phyloP scores from a whole-genome alignment of 1,284 basidiomycete species.

The Vanrija sp. region DNA sequence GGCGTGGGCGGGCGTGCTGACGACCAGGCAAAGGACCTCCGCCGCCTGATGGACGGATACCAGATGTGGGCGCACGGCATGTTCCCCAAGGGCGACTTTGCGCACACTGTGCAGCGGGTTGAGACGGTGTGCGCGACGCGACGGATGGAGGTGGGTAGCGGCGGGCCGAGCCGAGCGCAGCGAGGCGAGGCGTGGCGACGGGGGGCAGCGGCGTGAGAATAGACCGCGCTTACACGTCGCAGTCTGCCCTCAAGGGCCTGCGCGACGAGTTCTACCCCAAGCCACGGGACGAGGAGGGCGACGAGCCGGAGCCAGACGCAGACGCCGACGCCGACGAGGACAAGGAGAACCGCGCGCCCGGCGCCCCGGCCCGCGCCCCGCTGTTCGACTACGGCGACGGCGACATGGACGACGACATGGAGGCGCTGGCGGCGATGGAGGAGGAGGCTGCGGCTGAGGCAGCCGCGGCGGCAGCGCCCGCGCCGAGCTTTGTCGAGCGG shows the following conservation, averaged over 20 bases:
- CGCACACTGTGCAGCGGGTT: conserved; percentile 71
- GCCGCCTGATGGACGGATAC: conserved; percentile 71
- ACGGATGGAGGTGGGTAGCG: conserved; percentile 67
- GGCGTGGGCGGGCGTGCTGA: neutral
- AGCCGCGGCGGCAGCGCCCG: neutral
- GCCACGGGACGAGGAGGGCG: conserved; percentile 46
- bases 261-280: conserved; percentile 60
- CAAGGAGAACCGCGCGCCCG: neutral
- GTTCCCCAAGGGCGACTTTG: conserved; percentile 80
- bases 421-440: conserved; percentile 6
- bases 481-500: neutral
- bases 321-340: neutral
- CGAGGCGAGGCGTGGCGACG: neutral
- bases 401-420: neutral
- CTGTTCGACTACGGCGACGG: neutral
- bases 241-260: conserved; percentile 42
- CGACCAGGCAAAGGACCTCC: conserved; percentile 68
- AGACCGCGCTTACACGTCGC: conserved; percentile 43
- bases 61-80: conserved; percentile 88
- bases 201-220: neutral
- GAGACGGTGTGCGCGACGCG: conserved; percentile 80
- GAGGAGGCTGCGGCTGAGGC: conserved; percentile 26
- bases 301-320: conserved; percentile 10
- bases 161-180: neutral
- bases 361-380: neutral